Conservation (phyloP, 2,329 filamentous ascomycete genomes). For the Xylaria sp. region DNA sequence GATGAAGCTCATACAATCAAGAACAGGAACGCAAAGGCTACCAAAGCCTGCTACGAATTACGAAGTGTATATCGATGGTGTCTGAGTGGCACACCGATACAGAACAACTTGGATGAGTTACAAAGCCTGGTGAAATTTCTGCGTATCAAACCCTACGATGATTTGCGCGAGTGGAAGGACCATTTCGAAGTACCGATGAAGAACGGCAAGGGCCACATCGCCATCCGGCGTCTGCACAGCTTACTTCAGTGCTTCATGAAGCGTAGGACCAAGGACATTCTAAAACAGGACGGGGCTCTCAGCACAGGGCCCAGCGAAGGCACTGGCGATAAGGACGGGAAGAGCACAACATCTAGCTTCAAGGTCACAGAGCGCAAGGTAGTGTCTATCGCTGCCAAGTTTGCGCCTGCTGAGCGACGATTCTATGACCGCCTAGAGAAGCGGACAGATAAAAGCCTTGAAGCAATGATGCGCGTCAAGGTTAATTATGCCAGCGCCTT, state of each 20-base stretch:
- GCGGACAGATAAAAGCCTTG: slow-evolving; percentile 85
- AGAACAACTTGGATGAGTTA: slow-evolving; percentile 96
- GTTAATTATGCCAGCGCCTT: slow-evolving; percentile 94
- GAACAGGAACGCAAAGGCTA: slow-evolving; percentile 95
- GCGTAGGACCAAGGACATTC: slow-evolving; percentile 95
- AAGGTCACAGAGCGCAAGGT: slow-evolving; percentile 93
- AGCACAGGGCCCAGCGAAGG: slow-evolving; percentile 77
- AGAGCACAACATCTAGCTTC: slow-evolving; percentile 72
- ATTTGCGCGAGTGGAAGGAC: slow-evolving; percentile 87
- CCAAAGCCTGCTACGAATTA: slow-evolving; percentile 89
- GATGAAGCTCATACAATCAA: slow-evolving; percentile 99
- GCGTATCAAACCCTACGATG: slow-evolving; percentile 89
- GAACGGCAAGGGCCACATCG: slow-evolving; percentile 87
- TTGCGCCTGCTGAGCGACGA: slow-evolving; percentile 80
- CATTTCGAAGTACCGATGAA: slow-evolving; percentile 92
- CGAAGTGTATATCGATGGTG: slow-evolving; percentile 94
- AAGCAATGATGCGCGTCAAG: slow-evolving; percentile 86
- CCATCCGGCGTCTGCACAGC: slow-evolving; percentile 85
- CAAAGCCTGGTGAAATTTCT: slow-evolving; percentile 94
- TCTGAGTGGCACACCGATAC: slow-evolving; percentile 94
- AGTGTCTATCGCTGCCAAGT: slow-evolving; percentile 79
- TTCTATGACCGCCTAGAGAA: slow-evolving; percentile 89
- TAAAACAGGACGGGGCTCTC: slow-evolving; percentile 86
- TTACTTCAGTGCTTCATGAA: slow-evolving; percentile 97
- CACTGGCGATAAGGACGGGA: slow-evolving; percentile 60